phyloP scores from a whole-genome alignment of 805 yeast genomes.

The Pichia ethanolica region DNA sequence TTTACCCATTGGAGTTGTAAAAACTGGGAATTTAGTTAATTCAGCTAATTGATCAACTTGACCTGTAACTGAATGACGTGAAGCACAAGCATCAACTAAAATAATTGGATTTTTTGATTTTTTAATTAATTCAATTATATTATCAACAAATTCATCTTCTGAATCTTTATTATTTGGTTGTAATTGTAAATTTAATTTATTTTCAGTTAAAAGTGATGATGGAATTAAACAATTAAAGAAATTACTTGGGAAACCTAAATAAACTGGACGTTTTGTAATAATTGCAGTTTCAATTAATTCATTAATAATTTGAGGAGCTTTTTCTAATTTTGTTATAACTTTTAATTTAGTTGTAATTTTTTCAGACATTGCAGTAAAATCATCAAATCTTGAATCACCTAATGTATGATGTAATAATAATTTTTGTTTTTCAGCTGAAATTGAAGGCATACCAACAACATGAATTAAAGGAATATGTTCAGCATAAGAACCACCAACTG shows the following conservation, averaged over 20 bases:
- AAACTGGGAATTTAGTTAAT: conserved; percentile 70
- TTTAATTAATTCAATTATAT: conserved; percentile 43
- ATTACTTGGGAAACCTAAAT: conserved; percentile 78
- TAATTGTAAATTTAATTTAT: conserved; percentile 52
- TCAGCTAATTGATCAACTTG: conserved; percentile 59
- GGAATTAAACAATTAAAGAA: conserved; percentile 61
- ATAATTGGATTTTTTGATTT: conserved; percentile 64
- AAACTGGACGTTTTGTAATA: conserved; percentile 71
- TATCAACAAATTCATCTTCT: conserved; percentile 54
- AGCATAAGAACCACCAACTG: conserved; percentile 83
- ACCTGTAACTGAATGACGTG: conserved; percentile 62
- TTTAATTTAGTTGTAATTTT: conserved; percentile 62
- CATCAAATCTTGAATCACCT: conserved; percentile 77
- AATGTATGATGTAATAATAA: conserved; percentile 74
- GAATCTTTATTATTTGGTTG: conserved; percentile 53
- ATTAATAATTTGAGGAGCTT: conserved; percentile 69
- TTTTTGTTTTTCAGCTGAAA: conserved; percentile 63
- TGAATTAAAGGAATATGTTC: conserved; percentile 84
- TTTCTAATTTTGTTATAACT: conserved; percentile 51
- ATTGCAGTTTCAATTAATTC: conserved; percentile 66
- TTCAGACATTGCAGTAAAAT: conserved; percentile 71
- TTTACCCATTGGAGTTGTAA: conserved; percentile 88
- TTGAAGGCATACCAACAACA: conserved; percentile 81
- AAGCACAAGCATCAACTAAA: conserved; percentile 82
- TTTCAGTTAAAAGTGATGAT: conserved; percentile 36